These are phyloP conservation scores for Cenchrus fungigraminus DNA, from an alignment of 176 grass and related monocot genomes.

Conservation along the genomic window DNA sequence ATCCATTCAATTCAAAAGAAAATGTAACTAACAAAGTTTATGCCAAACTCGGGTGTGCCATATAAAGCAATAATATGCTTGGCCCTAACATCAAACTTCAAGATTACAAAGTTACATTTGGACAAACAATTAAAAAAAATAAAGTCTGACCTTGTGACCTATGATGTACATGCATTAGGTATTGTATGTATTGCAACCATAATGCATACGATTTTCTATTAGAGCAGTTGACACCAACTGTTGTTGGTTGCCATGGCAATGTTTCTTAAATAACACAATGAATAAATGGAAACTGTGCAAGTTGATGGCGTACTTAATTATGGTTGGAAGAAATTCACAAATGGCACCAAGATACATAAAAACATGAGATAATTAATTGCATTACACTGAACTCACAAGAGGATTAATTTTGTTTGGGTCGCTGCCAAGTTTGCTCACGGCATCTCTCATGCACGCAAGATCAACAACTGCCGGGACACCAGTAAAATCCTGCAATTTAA, in stretches of 20 bases:
- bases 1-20: neutral
- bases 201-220: neutral
- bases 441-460: conserved; percentile 98
- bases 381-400: conserved; percentile 65
- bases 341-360: conserved; percentile 11
- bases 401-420: conserved; percentile 96
- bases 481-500: conserved; percentile 81
- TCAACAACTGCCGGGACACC: conserved; percentile 96
- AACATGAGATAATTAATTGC: neutral
- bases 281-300: neutral
- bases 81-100: neutral
- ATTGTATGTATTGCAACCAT: neutral
- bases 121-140: neutral
- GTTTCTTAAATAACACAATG: neutral
- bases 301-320: conserved; percentile 12
- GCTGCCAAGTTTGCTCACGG: conserved; percentile 83
- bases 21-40: neutral
- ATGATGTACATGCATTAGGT: neutral
- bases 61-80: neutral
- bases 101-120: neutral
- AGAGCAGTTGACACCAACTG: neutral
- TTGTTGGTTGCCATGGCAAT: conserved; percentile 1
- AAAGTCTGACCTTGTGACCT: neutral
- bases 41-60: neutral
- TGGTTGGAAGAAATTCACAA: neutral